Evolutionary conservation across 768 basidiomycete genomes (phyloP).

Genomic region (Tulasnella calospora): DNA sequence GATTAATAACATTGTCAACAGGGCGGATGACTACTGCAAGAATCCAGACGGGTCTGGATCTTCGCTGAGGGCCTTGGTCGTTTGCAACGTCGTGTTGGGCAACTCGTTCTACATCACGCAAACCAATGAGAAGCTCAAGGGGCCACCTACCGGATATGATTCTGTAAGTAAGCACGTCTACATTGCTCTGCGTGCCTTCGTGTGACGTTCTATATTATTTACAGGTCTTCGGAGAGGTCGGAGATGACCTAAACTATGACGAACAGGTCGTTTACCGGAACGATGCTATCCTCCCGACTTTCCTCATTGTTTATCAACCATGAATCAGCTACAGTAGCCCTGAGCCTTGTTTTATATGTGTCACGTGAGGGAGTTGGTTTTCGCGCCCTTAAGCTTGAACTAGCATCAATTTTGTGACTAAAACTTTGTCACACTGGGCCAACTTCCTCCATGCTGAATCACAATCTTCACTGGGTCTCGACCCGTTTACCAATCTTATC

Average conservation of each 20-base stretch:
- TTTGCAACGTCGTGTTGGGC: constrained; percentile 1
- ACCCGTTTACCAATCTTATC: too few relatives aligned
- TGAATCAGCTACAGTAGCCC: not conserved
- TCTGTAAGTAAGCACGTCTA: not conserved
- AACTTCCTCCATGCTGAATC: too few relatives aligned
- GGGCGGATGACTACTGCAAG: constrained; percentile 12
- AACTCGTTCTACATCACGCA: not conserved
- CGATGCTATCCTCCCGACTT: constrained; percentile 4
- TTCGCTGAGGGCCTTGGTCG: constrained; percentile 3
- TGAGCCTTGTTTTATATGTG: too few relatives aligned
- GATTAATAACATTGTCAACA: not conserved
- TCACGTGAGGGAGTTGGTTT: too few relatives aligned
- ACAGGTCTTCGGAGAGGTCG: constrained; percentile 4
- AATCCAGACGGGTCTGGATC: not conserved
- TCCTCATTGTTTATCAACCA: not conserved
- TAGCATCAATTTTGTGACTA: too few relatives aligned
- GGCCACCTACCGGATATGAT: constrained; percentile 7
- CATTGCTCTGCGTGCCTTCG: not conserved
- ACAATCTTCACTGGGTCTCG: too few relatives aligned
- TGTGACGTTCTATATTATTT: not conserved
- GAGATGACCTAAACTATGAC: constrained; percentile 12
- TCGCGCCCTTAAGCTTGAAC: too few relatives aligned
- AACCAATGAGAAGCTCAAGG: not conserved
- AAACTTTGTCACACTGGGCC: too few relatives aligned
- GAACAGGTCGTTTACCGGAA: constrained; percentile 8